A percentile compares a stretch with the other conserved stretches of the same genome.
phyloP scores from a whole-genome alignment of 2,329 filamentous ascomycete genomes.

The Neonectria faginata region DNA sequence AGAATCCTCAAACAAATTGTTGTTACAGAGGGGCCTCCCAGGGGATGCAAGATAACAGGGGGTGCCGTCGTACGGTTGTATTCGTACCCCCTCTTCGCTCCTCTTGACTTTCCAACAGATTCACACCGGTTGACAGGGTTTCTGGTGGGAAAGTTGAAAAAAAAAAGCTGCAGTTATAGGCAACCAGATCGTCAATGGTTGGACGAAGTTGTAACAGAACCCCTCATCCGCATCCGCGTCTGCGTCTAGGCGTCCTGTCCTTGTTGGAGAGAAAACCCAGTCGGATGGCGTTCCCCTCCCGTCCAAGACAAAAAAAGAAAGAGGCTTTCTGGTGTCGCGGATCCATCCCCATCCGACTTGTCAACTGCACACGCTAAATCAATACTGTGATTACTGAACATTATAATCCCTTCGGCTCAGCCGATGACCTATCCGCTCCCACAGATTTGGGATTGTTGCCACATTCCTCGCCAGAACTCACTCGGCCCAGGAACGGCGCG shows the following conservation, averaged over 20 bases:
- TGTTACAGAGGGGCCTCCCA: not conserved
- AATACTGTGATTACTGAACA: conserved; percentile 1
- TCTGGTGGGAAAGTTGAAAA: not conserved
- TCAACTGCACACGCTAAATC: too few relatives aligned
- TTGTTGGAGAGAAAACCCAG: not conserved
- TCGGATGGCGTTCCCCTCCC: not conserved
- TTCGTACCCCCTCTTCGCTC: not conserved
- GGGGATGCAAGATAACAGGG: not conserved
- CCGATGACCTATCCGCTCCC: not conserved
- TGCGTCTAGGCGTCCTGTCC: not conserved
- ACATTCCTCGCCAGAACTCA: conserved; percentile 1
- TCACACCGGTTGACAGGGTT: not conserved
- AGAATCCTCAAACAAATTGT: not conserved
- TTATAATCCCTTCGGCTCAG: not conserved
- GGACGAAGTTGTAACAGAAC: not conserved
- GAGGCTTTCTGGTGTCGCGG: not conserved
- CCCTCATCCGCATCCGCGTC: not conserved
- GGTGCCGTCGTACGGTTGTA: not conserved
- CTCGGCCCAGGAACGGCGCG: conserved; percentile 1
- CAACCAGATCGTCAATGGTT: not conserved
- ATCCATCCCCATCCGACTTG: not conserved
- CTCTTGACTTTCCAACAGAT: not conserved
- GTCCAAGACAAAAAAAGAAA: not conserved
- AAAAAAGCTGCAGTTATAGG: not conserved
- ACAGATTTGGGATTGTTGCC: not conserved